Evolutionary conservation across 108 stramenopile species (phyloP).

Genomic region (Pinguiococcus pyrenoidosus): DNA sequence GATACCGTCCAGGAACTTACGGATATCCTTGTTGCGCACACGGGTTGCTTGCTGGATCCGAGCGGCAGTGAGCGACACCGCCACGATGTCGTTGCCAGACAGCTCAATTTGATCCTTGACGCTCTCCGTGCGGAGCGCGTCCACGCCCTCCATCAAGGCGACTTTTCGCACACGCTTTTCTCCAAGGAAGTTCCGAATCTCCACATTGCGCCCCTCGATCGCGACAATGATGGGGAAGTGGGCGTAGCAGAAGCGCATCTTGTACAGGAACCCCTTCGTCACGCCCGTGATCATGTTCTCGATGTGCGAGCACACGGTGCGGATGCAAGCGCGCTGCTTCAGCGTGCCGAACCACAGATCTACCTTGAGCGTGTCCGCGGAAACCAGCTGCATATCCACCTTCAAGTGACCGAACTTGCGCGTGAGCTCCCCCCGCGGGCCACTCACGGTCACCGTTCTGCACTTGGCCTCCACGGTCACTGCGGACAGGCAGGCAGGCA

Average conservation of each 20-base stretch:
- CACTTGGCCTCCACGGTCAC: conserved; percentile 69
- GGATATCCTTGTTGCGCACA: conserved; percentile 97
- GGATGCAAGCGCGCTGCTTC: conserved; percentile 76
- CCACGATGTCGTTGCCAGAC: conserved; percentile 84
- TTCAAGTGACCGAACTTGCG: conserved; percentile 90
- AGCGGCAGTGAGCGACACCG: conserved; percentile 84
- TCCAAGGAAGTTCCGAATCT: conserved; percentile 98
- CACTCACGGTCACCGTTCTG: conserved; percentile 72
- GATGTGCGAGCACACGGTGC: conserved; percentile 95
- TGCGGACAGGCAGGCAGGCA: conserved; percentile 7
- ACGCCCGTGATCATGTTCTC: conserved; percentile 98
- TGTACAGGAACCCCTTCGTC: conserved; percentile 94
- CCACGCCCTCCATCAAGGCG: conserved; percentile 59
- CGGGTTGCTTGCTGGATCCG: conserved; percentile 89
- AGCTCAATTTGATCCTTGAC: conserved; percentile 98
- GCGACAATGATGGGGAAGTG: conserved; percentile 99
- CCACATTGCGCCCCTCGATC: conserved; percentile 60
- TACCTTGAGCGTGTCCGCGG: conserved; percentile 60
- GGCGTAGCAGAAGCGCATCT: conserved; percentile 98
- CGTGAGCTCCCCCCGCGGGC: conserved; percentile 72
- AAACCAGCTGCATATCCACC: conserved; percentile 58
- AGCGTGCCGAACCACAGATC: conserved; percentile 96
- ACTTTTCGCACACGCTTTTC: conserved; percentile 91
- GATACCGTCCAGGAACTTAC: conserved; percentile 99
- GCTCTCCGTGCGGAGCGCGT: conserved; percentile 71